Evolutionary conservation across 169 alveolate species (phyloP), one percentile per base, ranked within the genome.

Genomic region (Cryptosporidium bovis): DNA sequence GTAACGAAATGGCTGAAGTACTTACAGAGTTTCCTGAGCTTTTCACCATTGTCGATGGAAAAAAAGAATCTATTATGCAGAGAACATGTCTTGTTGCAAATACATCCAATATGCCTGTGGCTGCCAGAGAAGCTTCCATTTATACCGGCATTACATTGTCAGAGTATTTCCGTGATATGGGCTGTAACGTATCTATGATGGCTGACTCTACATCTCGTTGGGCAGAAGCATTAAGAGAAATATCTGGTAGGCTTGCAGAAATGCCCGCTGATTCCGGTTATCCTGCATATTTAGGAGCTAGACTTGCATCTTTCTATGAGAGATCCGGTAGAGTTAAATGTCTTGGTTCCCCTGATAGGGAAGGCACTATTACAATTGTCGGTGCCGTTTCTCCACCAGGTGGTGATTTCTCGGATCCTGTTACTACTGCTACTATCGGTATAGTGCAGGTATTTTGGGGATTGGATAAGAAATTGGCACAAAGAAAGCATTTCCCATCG

Each of bases 301-400:
- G 99, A 82, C 90, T 98, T 71, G 99, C 99, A 7, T 95, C 99
- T 77, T 98, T 98, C 95, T 98, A 98, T 90, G 99, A 98, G 92
- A 96, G 99, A 71, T 62, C 93, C 48, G 96, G 97, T 33, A 95
- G 98, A 64, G 99, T 97, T 31, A 97, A 93, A 85, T 98, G 99
- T 89, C 77, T 96, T 48, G 99, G 99, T 48, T 94, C 98, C 51
- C 99, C 99, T 51, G 96, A 96, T 29, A 95, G 99, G 82, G 98
- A 94, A 83, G 99, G 99, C 33, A 94, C 99, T 29, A 98, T 98
- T 44, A 94, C 99, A 62, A 97, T 98, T 66, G 99, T 98, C 18
- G 99, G 99, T 33, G 99, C 99, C 40, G 99, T 98, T 62, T 96
- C 99, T 50, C 99, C 99, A 2, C 99, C 99, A 50, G 99, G 99